These are phyloP conservation scores for Cryphonectria radicalis DNA, from an alignment of 2,329 filamentous ascomycete species.

Conservation along the genomic window DNA sequence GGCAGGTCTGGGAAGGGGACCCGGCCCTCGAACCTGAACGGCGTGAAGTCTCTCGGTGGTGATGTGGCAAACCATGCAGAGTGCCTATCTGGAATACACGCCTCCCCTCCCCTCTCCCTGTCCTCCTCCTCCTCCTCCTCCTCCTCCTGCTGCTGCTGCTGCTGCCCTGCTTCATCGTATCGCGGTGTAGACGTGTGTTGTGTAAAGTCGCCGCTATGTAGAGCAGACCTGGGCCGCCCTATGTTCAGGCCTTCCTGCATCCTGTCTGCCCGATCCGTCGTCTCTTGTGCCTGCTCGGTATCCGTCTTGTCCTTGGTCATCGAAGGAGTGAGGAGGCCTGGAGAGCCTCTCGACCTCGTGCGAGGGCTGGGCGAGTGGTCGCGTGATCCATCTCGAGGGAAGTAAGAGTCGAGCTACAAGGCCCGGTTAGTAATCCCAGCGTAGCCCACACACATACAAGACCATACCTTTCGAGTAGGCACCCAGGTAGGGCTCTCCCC, in stretches of 20 bases:
- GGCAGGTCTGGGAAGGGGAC: slow-evolving; percentile 22
- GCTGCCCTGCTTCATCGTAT: slow-evolving; percentile 32
- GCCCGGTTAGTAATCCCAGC: slow-evolving; percentile 21
- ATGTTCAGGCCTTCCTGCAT: slow-evolving; percentile 66
- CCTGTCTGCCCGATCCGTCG: slow-evolving; percentile 45
- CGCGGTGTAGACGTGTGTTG: slow-evolving; percentile 40
- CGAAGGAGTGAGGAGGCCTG: slow-evolving; percentile 49
- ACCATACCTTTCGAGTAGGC: slow-evolving; percentile 62
- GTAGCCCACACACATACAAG: background rate
- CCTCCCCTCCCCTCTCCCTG: background rate
- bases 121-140: background rate
- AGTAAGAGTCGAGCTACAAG: slow-evolving; percentile 47
- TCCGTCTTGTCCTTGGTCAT: slow-evolving; percentile 45
- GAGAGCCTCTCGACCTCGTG: slow-evolving; percentile 41
- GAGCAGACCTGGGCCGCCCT: slow-evolving; percentile 78
- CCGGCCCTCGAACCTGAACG: slow-evolving; percentile 49
- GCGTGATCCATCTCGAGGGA: slow-evolving; percentile 40
- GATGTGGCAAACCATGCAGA: slow-evolving; percentile 58
- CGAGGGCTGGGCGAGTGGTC: slow-evolving; percentile 45
- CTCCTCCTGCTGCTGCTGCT: slow-evolving; percentile 10
- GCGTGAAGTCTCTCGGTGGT: slow-evolving; percentile 56
- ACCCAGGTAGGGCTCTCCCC: slow-evolving; percentile 78
- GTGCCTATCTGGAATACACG: slow-evolving; percentile 26
- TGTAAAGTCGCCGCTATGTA: slow-evolving; percentile 71
- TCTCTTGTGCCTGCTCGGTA: slow-evolving; percentile 38